Percentiles rank a stretch among this genome's conserved stretches.
Conservation (phyloP, 192 early-diverging fungal species). For the Lobosporangium transversale region DNA sequence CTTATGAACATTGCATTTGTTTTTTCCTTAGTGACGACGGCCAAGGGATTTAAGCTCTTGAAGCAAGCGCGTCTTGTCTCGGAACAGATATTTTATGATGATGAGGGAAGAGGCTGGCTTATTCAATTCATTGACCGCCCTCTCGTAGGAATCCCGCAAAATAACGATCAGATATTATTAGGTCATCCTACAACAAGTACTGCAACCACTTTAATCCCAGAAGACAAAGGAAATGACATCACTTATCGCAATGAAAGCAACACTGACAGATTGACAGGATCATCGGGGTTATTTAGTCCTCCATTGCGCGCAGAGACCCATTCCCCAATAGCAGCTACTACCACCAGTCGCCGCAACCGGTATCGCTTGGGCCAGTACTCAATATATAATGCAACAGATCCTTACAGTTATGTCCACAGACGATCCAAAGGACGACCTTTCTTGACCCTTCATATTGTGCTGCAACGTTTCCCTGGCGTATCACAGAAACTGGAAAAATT, state of each 20-base stretch:
- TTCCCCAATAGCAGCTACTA: background rate
- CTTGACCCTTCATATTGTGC: slow-evolving; percentile 22
- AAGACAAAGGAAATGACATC: too few relatives aligned
- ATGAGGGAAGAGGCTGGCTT: slow-evolving; percentile 40
- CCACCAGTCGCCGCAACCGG: slow-evolving; percentile 1
- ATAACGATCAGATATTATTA: background rate
- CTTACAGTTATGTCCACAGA: slow-evolving; percentile 6
- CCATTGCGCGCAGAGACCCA: background rate
- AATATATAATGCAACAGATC: background rate
- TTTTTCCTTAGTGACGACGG: slow-evolving; percentile 50
- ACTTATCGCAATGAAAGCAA: background rate
- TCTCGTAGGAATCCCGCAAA: slow-evolving; percentile 22
- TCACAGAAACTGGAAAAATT: slow-evolving; percentile 35
- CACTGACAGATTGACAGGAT: background rate
- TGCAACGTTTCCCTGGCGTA: slow-evolving; percentile 39
- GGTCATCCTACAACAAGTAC: slow-evolving; percentile 2
- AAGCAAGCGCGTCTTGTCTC: slow-evolving; percentile 45
- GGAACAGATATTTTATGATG: slow-evolving; percentile 48
- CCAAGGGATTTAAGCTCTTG: slow-evolving; percentile 44
- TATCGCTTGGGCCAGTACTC: background rate
- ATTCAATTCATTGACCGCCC: slow-evolving; percentile 50
- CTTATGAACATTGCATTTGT: too few relatives aligned
- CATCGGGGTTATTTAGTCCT: background rate
- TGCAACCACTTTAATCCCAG: too few relatives aligned
- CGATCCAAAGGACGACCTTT: slow-evolving; percentile 8